Percentiles rank a stretch among this genome's conserved stretches.
Evolutionary conservation across 768 basidiomycete species (phyloP).

Genomic region (Gloeopeniophorella convolvens): DNA sequence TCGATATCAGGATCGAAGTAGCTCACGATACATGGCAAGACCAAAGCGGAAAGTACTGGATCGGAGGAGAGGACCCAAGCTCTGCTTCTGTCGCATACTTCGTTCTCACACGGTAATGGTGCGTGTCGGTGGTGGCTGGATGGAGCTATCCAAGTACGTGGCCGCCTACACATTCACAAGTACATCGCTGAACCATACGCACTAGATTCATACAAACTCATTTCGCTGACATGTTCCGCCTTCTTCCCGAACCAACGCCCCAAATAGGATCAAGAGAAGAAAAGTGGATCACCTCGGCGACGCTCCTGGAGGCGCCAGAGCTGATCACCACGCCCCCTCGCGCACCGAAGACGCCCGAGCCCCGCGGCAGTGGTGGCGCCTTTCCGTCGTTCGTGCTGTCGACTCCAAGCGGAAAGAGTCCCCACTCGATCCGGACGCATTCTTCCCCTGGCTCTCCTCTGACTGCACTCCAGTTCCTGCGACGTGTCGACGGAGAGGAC

Average conservation of each 20-base stretch:
- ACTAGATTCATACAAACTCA: constrained; percentile 79
- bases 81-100: constrained; percentile 89
- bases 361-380: constrained; percentile 34
- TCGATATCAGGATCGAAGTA: constrained; percentile 76
- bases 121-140: constrained; percentile 92
- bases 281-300: constrained; percentile 79
- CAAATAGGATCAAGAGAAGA: constrained; percentile 47
- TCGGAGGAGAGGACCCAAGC: constrained; percentile 86
- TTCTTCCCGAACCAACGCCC: constrained; percentile 56
- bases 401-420: constrained; percentile 40
- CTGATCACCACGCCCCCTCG: constrained; percentile 31
- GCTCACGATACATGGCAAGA: constrained; percentile 85
- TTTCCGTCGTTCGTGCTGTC: constrained; percentile 64
- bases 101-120: constrained; percentile 95
- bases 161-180: background rate
- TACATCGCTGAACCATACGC: background rate
- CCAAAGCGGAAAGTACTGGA: constrained; percentile 94
- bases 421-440: constrained; percentile 43
- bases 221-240: constrained; percentile 75
- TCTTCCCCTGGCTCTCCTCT: constrained; percentile 67
- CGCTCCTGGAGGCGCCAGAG: constrained; percentile 53
- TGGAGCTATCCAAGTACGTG: constrained; percentile 80
- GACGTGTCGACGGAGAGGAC: constrained; percentile 63
- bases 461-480: constrained; percentile 77
- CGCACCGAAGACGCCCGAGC: constrained; percentile 64